phyloP scores from a whole-genome alignment of 148 eudicot genomes.

The Nepenthes mirabilis region DNA sequence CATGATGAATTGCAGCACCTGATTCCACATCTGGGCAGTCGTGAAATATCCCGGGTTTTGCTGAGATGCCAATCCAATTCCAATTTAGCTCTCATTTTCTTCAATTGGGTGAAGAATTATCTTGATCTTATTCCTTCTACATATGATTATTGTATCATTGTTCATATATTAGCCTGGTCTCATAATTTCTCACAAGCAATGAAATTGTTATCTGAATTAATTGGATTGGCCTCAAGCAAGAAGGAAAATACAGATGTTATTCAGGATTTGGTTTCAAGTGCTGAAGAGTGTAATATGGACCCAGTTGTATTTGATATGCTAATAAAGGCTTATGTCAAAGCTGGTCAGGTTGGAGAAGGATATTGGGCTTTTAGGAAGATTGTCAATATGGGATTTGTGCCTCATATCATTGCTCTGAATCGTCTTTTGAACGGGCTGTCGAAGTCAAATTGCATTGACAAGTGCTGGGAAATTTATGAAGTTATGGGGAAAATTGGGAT shows the following conservation, averaged over 20 bases:
- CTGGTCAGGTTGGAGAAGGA: conserved; percentile 45
- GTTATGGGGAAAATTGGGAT: conserved; percentile 54
- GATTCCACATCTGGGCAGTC: conserved; percentile 41
- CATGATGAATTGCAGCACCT: conserved; percentile 27
- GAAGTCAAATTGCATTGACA: conserved; percentile 28
- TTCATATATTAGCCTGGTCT: conserved; percentile 64
- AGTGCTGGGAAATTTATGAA: conserved; percentile 66
- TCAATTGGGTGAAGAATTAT: conserved; percentile 62
- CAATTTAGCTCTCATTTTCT: conserved; percentile 50
- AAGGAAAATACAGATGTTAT: conserved; percentile 24
- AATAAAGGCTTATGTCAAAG: conserved; percentile 55
- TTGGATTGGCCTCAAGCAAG: conserved; percentile 18
- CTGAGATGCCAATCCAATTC: conserved; percentile 77
- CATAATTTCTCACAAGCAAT: conserved; percentile 38
- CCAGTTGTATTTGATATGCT: conserved; percentile 83
- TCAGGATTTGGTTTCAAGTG: conserved; percentile 33
- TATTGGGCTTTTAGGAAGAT: conserved; percentile 46
- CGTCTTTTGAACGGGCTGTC: conserved; percentile 58
- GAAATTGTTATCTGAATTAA: conserved; percentile 45
- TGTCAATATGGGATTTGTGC: conserved; percentile 49
- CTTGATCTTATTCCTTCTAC: conserved; percentile 32
- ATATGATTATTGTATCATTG: conserved; percentile 45
- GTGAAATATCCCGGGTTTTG: conserved; percentile 60
- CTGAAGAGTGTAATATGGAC: conserved; percentile 71
- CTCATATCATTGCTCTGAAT: conserved; percentile 52